Percentiles rank a stretch among this genome's conserved stretches.
Conservation (phyloP, 73 alveolate genomes). For the Paramecium pentaurelia region DNA sequence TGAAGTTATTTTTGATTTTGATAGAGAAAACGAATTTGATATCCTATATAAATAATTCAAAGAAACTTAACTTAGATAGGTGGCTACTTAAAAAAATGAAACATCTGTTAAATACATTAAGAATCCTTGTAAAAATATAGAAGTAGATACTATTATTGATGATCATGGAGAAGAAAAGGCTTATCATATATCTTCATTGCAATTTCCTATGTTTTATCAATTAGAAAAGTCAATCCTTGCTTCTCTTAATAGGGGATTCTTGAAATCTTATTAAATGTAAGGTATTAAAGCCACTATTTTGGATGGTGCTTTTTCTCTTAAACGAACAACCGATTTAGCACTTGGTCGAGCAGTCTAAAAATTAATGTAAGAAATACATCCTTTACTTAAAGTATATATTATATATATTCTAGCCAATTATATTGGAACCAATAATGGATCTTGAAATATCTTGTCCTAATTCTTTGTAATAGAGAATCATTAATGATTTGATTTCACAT, state of each 20-base stretch:
- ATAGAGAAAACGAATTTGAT: slow-evolving; percentile 55
- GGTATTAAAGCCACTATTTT: slow-evolving; percentile 12
- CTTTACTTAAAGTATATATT: not conserved
- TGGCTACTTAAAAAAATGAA: not conserved
- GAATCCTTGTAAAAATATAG: slow-evolving; percentile 49
- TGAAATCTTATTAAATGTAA: not conserved
- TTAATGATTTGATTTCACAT: slow-evolving; percentile 4
- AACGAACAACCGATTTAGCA: slow-evolving; percentile 9
- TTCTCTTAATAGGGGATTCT: slow-evolving; percentile 41
- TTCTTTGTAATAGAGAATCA: not conserved
- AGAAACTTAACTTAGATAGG: not conserved
- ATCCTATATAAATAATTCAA: slow-evolving; percentile 25
- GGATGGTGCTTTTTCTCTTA: not conserved
- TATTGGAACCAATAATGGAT: slow-evolving; percentile 5
- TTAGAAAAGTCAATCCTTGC: slow-evolving; percentile 15
- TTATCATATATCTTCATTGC: slow-evolving; percentile 5
- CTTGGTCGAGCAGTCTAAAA: slow-evolving; percentile 7
- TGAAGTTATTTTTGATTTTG: slow-evolving; percentile 52
- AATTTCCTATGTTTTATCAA: slow-evolving; percentile 26
- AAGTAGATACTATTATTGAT: slow-evolving; percentile 28
- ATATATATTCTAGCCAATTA: not conserved
- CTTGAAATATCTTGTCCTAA: slow-evolving; percentile 37
- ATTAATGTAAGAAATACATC: not conserved
- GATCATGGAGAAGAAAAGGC: slow-evolving; percentile 57
- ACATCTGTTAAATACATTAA: slow-evolving; percentile 33